Evolutionary conservation across 2,329 filamentous ascomycete genomes (phyloP).

Genomic region (Cryphonectria japonica): DNA sequence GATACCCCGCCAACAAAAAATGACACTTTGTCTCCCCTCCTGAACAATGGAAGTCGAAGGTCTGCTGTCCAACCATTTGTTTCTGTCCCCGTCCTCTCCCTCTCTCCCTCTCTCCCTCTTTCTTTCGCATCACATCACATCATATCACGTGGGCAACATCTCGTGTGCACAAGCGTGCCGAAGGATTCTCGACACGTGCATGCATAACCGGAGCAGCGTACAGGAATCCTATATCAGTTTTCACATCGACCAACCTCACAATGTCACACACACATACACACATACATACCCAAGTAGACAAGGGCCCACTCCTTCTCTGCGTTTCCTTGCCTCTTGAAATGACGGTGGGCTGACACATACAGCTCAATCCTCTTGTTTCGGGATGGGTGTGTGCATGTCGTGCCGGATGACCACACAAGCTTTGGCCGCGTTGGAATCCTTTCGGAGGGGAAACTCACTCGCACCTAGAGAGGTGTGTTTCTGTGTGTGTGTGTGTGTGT

Average conservation of each 20-base stretch:
- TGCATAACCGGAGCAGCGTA: not conserved
- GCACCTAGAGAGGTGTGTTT: not conserved
- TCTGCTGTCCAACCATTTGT: not conserved
- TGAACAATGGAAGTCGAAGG: not conserved
- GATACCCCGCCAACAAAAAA: not conserved
- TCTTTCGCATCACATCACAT: not conserved
- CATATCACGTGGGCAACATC: not conserved
- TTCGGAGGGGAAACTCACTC: not conserved
- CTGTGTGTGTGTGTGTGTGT: not conserved
- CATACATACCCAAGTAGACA: too few species aligned
- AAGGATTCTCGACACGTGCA: not conserved
- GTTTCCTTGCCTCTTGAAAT: too few species aligned
- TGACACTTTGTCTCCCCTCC: slow-evolving; percentile 14
- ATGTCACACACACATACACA: not conserved
- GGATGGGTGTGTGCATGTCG: not conserved
- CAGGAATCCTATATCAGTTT: not conserved
- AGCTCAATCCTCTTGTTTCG: too few species aligned
- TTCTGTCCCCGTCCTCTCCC: too few species aligned
- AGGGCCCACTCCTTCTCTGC: too few species aligned
- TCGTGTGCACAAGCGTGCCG: not conserved
- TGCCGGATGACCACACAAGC: not conserved
- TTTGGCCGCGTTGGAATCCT: not conserved
- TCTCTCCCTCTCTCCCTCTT: not conserved
- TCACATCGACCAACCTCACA: not conserved
- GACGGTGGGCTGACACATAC: too few species aligned